Conservation (phyloP, 73 alveolate genomes). For the Blepharisma stoltei region DNA sequence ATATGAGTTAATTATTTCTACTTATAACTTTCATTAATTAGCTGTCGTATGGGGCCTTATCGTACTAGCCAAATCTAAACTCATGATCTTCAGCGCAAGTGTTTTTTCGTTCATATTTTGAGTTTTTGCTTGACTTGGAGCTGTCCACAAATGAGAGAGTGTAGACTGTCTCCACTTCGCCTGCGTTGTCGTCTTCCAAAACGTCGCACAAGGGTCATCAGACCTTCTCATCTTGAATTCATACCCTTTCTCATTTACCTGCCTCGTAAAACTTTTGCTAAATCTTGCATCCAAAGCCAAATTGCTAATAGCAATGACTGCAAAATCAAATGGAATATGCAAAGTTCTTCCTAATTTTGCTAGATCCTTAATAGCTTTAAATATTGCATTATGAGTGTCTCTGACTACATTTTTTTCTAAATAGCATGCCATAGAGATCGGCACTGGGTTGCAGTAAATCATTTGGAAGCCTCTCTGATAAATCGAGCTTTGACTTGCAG, state of each 20-base stretch:
- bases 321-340: slow-evolving; percentile 64
- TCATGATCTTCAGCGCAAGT: slow-evolving; percentile 52
- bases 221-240: slow-evolving; percentile 51
- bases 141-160: slow-evolving; percentile 37
- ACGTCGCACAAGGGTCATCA: slow-evolving; percentile 42
- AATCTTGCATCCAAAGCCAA: slow-evolving; percentile 55
- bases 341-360: slow-evolving; percentile 59
- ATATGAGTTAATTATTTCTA: no score
- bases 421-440: slow-evolving; percentile 81
- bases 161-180: slow-evolving; percentile 44
- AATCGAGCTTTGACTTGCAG: slow-evolving; percentile 66
- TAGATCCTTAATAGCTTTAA: slow-evolving; percentile 66
- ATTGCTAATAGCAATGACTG: slow-evolving; percentile 52
- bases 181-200: slow-evolving; percentile 52
- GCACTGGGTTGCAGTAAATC: slow-evolving; percentile 88
- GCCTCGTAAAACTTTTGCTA: slow-evolving; percentile 47
- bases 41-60: background rate
- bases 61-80: slow-evolving; percentile 48
- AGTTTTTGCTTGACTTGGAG: slow-evolving; percentile 37
- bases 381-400: slow-evolving; percentile 72
- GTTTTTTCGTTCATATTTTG: slow-evolving; percentile 48
- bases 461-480: slow-evolving; percentile 79
- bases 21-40: no score
- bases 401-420: slow-evolving; percentile 66
- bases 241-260: slow-evolving; percentile 46